A percentile compares a stretch with the other conserved stretches of the same genome.
Conservation (phyloP, 176 grass and related monocot genomes). For the Miscanthus lutarioriparius region DNA sequence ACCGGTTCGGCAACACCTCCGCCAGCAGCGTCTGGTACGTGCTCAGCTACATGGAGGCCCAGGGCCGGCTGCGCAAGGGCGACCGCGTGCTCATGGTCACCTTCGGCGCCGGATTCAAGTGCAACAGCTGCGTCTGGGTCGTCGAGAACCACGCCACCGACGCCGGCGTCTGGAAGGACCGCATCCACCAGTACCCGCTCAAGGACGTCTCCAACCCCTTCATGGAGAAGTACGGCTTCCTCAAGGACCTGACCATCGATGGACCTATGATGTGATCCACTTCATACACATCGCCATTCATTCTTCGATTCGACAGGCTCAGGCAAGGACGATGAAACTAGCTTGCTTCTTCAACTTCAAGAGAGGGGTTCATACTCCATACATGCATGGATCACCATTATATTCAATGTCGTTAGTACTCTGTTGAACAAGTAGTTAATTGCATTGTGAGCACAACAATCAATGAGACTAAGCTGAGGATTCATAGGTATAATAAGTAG, state of each 20-base stretch:
- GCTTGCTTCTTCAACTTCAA: not conserved
- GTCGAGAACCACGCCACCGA: slow-evolving; percentile 49
- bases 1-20: slow-evolving; percentile 93
- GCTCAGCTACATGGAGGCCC: slow-evolving; percentile 85
- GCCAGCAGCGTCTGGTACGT: slow-evolving; percentile 97
- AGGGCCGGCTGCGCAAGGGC: slow-evolving; percentile 49
- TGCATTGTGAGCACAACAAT: not conserved
- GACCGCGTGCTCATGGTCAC: slow-evolving; percentile 88
- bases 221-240: slow-evolving; percentile 84
- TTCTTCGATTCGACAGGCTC: not conserved
- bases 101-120: slow-evolving; percentile 96
- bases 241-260: slow-evolving; percentile 55
- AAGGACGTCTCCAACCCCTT: slow-evolving; percentile 66
- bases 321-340: not conserved
- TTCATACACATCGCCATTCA: too few relatives aligned
- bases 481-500: slow-evolving; percentile 30
- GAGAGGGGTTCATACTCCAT: too few relatives aligned
- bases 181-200: slow-evolving; percentile 62
- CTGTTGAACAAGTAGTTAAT: not conserved
- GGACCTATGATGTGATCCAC: slow-evolving; percentile 23
- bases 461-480: slow-evolving; percentile 5
- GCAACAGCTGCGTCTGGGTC: slow-evolving; percentile 89
- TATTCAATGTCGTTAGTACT: not conserved
- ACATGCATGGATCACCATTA: not conserved
- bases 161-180: slow-evolving; percentile 71